These are phyloP conservation scores for Trichoderma cornu-damae DNA, from an alignment of 2,329 filamentous ascomycete species.

Conservation along the genomic window DNA sequence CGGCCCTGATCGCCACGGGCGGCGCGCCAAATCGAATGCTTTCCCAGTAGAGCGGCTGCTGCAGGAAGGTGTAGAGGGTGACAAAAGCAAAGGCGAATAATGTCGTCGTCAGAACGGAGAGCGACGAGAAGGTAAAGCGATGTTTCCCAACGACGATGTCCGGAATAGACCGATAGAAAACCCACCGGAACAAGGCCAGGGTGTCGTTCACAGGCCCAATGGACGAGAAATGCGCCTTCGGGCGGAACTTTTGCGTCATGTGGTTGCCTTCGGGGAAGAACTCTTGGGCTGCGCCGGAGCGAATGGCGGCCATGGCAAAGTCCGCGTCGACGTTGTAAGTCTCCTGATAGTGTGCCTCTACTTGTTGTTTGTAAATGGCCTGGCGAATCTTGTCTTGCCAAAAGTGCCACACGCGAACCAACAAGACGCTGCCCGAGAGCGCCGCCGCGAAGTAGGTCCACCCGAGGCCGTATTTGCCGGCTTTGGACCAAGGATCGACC, in stretches of 20 bases:
- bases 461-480: conserved; percentile 79
- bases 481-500: conserved; percentile 72
- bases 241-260: conserved; percentile 54
- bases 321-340: conserved; percentile 49
- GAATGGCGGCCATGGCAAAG: conserved; percentile 41
- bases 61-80: conserved; percentile 76
- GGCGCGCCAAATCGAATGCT: conserved; percentile 85
- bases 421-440: conserved; percentile 60
- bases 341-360: conserved; percentile 58
- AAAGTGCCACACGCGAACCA: conserved; percentile 75
- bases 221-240: conserved; percentile 69
- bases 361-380: conserved; percentile 79
- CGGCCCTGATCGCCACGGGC: conserved; percentile 76
- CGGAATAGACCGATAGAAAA: conserved; percentile 84
- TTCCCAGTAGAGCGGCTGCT: conserved; percentile 82
- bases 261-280: conserved; percentile 67
- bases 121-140: conserved; percentile 73
- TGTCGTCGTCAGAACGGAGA: conserved; percentile 65
- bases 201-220: conserved; percentile 70
- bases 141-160: conserved; percentile 63
- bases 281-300: conserved; percentile 53
- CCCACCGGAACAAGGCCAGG: conserved; percentile 77
- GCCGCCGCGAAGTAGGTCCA: conserved; percentile 85
- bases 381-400: conserved; percentile 93
- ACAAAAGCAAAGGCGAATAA: conserved; percentile 66